Base-by-base conservation (phyloP, 495 filamentous ascomycete species). In the Geopyxis carbonaria region DNA sequence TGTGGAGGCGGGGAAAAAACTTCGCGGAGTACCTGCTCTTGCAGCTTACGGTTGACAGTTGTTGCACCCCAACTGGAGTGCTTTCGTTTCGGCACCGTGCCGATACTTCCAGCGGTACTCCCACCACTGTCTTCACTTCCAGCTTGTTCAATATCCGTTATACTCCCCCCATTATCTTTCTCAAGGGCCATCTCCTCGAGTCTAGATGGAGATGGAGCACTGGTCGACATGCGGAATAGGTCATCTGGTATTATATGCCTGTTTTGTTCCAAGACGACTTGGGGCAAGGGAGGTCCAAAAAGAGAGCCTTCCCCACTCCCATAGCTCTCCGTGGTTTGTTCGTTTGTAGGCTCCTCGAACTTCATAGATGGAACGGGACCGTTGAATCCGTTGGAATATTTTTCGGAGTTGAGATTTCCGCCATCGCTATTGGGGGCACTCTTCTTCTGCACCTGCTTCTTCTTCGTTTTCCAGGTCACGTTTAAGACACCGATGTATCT, bases 401-500 rank as follows among this genome's bases (percentile, higher is more conserved):
- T n/a, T n/a, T n/a, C n/a, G n/a, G n/a, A n/a, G n/a, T n/a, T n/a
- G n/a, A n/a, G n/a, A n/a, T n/a, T n/a, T n/a, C n/a, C n/a, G n/a
- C n/a, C n/a, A n/a, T n/a, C n/a, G n/a, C n/a, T n/a, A n/a, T n/a
- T n/a, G n/a, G n/a, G n/a, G n/a, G n/a, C n/a, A n/a, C n/a, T n/a
- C n/a, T 42, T 33, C 20, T 43, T 47, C 28, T 47, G 43, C 9
- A 25, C 52, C 35, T 68, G 68, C 15, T 67, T 60, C 42, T 61
- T 61, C 34, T 49, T 67, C 4, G 71, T 93, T 16, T 85, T 84
- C 57, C 86, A 94, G 0, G 89, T 94, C 10, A 95, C 89, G 56
- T 97, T 97, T 27, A 97, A 63, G 29, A 97, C 89, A 15, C 89
- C 89, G 44, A 97, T 94, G 48, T 97, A 97, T 56, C 89, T 89